Evolutionary conservation across 2,329 filamentous ascomycete species (phyloP).

Genomic region (Dactylonectria macrodidyma): DNA sequence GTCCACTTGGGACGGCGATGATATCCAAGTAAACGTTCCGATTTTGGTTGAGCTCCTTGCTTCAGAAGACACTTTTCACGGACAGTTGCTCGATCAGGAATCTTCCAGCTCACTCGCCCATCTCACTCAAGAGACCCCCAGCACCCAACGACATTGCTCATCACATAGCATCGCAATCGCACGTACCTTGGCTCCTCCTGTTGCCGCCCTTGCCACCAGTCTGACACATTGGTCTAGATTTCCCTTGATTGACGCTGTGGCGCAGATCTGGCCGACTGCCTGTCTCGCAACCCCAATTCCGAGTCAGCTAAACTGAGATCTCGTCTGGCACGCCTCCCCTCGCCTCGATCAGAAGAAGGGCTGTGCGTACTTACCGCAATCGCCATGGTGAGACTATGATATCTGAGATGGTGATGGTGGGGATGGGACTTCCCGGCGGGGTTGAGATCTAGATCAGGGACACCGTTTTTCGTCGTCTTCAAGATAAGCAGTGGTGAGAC

Average conservation of each 20-base stretch:
- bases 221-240: conserved; percentile 85
- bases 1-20: conserved; percentile 5
- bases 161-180: conserved; percentile 15
- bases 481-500: conserved; percentile 10
- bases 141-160: neutral
- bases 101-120: too few species aligned
- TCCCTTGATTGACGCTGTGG: conserved; percentile 81
- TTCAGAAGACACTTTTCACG: conserved; percentile 8
- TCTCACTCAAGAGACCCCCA: neutral
- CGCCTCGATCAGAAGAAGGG: conserved; percentile 19
- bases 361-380: conserved; percentile 43
- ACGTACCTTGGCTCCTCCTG: conserved; percentile 82
- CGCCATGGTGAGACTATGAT: conserved; percentile 37
- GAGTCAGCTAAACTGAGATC: conserved; percentile 23
- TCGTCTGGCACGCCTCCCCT: neutral
- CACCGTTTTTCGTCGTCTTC: neutral
- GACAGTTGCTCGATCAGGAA: conserved; percentile 5
- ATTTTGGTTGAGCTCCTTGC: conserved; percentile 1
- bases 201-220: conserved; percentile 80
- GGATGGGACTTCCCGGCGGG: conserved; percentile 16
- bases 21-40: neutral
- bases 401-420: conserved; percentile 17
- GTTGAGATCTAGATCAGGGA: conserved; percentile 26
- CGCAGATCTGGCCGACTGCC: conserved; percentile 93
- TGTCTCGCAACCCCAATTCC: conserved; percentile 52